Percentiles rank a stretch among this genome's conserved stretches.
phyloP scores from a whole-genome alignment of 805 yeast species.

The Kodamaea laetipori region DNA sequence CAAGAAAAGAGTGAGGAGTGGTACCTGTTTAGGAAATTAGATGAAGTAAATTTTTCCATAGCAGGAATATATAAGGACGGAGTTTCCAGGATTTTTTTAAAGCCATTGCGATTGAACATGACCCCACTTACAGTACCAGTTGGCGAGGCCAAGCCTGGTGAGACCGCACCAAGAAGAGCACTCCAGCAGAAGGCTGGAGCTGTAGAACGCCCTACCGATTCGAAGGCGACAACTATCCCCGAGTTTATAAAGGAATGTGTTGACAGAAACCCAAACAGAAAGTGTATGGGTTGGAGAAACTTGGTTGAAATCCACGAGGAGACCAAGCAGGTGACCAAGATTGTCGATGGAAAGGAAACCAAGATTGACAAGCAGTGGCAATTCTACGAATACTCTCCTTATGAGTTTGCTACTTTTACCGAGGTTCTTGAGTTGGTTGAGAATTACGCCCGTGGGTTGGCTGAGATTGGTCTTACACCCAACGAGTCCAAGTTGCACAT shows the following conservation, averaged over 20 bases:
- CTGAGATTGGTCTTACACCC: slow-evolving; percentile 70
- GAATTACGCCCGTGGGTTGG: slow-evolving; percentile 72
- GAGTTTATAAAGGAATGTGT: slow-evolving; percentile 69
- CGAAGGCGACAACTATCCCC: slow-evolving; percentile 65
- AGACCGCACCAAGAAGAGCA: slow-evolving; percentile 81
- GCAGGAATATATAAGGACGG: slow-evolving; percentile 6
- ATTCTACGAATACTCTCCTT: slow-evolving; percentile 76
- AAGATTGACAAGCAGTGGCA: slow-evolving; percentile 85
- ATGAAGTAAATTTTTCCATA: slow-evolving; percentile 4
- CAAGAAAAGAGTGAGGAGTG: too few species aligned
- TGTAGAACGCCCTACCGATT: slow-evolving; percentile 61
- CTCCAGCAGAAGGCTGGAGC: slow-evolving; percentile 52
- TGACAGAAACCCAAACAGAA: slow-evolving; percentile 51
- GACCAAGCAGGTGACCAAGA: slow-evolving; percentile 68
- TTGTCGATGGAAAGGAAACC: slow-evolving; percentile 72
- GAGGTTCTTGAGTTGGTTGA: slow-evolving; percentile 54
- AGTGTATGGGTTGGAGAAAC: slow-evolving; percentile 79
- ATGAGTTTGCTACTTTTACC: slow-evolving; percentile 62
- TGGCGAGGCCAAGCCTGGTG: slow-evolving; percentile 72
- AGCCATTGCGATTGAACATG: slow-evolving; percentile 15
- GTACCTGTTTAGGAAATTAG: slow-evolving; percentile 7
- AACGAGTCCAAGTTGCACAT: slow-evolving; percentile 70
- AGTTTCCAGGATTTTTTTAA: background rate
- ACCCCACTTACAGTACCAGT: slow-evolving; percentile 53
- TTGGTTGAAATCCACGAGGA: slow-evolving; percentile 74